Base-by-base conservation (phyloP, 768 basidiomycete genomes). In the Phaeotremella skinneri region DNA sequence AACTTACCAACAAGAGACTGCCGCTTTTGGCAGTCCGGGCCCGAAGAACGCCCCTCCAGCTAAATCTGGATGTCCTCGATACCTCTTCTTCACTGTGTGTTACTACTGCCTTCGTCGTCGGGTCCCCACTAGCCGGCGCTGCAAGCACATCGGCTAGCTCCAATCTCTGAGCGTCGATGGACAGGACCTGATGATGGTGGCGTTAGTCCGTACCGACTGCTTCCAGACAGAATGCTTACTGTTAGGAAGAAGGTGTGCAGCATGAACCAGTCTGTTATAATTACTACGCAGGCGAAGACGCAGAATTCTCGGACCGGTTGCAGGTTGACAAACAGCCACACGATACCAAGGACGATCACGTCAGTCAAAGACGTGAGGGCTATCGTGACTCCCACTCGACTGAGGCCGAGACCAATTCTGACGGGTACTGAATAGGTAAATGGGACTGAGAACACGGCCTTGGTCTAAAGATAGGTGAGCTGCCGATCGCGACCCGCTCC, bases 221-320 rank as follows among this genome's bases (percentile, higher is more conserved):
- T 51, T 32, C 14, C 4, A 7, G 31, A 37, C 42, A 37, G 13
- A 29, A 3, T 13, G 54, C 68, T 63, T 20, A 96, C 91, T 5
- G 93, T 89, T 63, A 93, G 81, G 78, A 94, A 97, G 79, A 97
- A 94, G 0, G 91, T 96, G 71, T 96, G 90, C 16, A 94, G 87
- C 60, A 98, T 82, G 79, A 93, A 94, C 91, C 91, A 98, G 75
- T 98, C 93, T 16, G 91, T 92, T 29, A 97, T 88, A 21, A 97
- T 82, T 11, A 97, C 91, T 23, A 97, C 91, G 43, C 91, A 86
- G 0, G 91, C 91, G 73, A 98, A 97, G 2, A 85, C 82, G 76
- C 92, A 94, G 72, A 97, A 94, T 68, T 97, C 91, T 37, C 89
- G 84, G 32, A 93, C 89, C 0, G 90, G 87, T 42, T 90, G 88